phyloP scores from a whole-genome alignment of 1,284 basidiomycete species.

The Apiotrichum akiyoshidainum region DNA sequence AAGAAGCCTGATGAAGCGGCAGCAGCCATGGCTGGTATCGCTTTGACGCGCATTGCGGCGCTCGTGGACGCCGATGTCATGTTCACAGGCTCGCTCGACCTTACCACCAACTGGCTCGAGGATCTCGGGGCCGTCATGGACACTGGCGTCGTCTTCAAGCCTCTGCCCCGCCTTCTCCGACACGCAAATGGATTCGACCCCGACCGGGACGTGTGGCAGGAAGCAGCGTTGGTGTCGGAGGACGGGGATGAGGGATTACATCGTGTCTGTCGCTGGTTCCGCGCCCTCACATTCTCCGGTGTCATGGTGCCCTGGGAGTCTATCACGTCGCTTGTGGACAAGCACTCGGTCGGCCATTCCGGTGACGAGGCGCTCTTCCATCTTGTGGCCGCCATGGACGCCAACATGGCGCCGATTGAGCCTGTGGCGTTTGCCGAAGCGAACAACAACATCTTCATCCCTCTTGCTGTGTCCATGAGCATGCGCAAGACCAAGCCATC shows the following conservation, averaged over 20 bases:
- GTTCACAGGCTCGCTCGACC: constrained; percentile 62
- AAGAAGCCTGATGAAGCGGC: constrained; percentile 19
- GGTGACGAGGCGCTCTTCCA: constrained; percentile 27
- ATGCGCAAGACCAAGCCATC: not conserved
- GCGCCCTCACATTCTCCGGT: constrained; percentile 63
- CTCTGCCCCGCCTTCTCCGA: constrained; percentile 61
- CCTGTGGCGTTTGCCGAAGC: constrained; percentile 24
- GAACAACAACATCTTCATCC: constrained; percentile 23
- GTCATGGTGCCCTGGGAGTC: constrained; percentile 59
- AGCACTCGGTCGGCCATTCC: not conserved
- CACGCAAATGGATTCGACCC: constrained; percentile 6
- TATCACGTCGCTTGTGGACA: constrained; percentile 24
- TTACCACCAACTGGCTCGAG: constrained; percentile 66
- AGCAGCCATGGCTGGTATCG: constrained; percentile 27
- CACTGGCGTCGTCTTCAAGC: constrained; percentile 41
- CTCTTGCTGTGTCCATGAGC: constrained; percentile 15
- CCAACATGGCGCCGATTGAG: constrained; percentile 29
- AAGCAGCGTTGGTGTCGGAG: constrained; percentile 55
- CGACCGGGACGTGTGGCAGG: constrained; percentile 60
- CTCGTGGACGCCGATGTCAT: constrained; percentile 50
- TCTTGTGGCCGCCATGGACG: constrained; percentile 31
- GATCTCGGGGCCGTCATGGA: constrained; percentile 27
- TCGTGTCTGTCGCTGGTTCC: constrained; percentile 62
- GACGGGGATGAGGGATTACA: constrained; percentile 55
- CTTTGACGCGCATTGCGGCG: constrained; percentile 31